These are phyloP conservation scores for Fusarium sambucinum DNA, from an alignment of 2,329 filamentous ascomycete genomes.

Conservation along the genomic window DNA sequence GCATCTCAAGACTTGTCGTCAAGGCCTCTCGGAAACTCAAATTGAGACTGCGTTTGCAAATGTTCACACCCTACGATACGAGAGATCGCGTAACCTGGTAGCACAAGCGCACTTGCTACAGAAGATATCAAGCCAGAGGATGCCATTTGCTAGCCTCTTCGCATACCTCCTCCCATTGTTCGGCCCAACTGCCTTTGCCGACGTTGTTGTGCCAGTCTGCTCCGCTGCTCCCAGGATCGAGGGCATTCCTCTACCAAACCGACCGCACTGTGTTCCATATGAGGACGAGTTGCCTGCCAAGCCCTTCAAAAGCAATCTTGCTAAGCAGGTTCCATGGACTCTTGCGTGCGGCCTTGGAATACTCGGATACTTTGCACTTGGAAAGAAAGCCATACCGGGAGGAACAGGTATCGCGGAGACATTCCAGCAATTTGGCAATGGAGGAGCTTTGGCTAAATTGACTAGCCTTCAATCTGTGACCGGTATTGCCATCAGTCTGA, in stretches of 20 bases:
- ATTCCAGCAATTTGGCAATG: background rate
- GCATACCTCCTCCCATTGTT: background rate
- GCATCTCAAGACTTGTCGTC: background rate
- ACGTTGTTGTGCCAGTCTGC: background rate
- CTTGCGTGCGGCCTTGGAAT: fast-evolving
- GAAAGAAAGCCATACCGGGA: background rate
- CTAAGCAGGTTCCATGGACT: fast-evolving
- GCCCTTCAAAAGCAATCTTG: fast-evolving
- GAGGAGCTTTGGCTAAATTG: background rate
- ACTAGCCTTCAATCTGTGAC: fast-evolving
- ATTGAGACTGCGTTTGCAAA: background rate
- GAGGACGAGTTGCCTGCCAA: background rate
- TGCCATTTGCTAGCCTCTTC: background rate
- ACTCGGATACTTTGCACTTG: background rate
- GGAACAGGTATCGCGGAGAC: fast-evolving
- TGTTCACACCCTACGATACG: background rate
- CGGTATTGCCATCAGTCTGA: background rate
- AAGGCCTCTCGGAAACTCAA: background rate
- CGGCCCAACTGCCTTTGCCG: background rate
- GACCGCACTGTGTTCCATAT: background rate
- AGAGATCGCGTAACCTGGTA: background rate
- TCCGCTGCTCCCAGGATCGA: background rate
- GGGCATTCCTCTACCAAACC: background rate
- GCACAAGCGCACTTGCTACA: background rate
- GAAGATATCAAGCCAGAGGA: background rate